phyloP scores from a whole-genome alignment of 768 basidiomycete species.

The Termitomyces sp. region DNA sequence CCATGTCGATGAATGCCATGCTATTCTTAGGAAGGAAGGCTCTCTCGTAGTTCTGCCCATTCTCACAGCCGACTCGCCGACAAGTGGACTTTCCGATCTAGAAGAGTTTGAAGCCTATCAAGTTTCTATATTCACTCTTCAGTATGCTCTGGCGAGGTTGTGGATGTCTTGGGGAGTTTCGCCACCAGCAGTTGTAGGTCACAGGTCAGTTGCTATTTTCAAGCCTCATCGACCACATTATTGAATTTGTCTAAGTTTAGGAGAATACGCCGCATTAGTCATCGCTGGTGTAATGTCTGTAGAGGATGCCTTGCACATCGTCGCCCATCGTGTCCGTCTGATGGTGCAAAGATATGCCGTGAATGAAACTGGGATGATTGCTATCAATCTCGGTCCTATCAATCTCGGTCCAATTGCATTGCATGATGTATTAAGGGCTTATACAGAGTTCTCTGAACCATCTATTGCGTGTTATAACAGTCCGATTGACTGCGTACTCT shows the following conservation, averaged over 20 bases:
- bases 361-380: constrained; percentile 57
- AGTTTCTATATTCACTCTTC: constrained; percentile 54
- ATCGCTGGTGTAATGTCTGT: constrained; percentile 57
- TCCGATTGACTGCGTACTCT: constrained; percentile 51
- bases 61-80: constrained; percentile 27
- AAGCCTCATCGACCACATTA: neutral
- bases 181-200: constrained; percentile 63
- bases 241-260: constrained; percentile 45
- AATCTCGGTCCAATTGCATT: constrained; percentile 33
- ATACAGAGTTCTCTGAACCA: constrained; percentile 32
- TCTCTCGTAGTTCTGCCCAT: constrained; percentile 49
- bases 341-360: constrained; percentile 47
- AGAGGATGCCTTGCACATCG: constrained; percentile 52
- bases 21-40: constrained; percentile 42
- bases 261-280: constrained; percentile 73
- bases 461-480: constrained; percentile 65
- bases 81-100: constrained; percentile 18
- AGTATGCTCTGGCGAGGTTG: constrained; percentile 58
- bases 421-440: constrained; percentile 30
- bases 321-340: constrained; percentile 56
- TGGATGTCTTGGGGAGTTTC: constrained; percentile 70
- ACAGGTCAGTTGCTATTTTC: constrained; percentile 50
- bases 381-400: no score
- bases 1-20: constrained; percentile 58
- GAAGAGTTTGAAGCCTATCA: constrained; percentile 48